Evolutionary conservation across 2,329 filamentous ascomycete genomes (phyloP), one percentile per base, ranked within the genome.

Genomic region (Colletotrichum noveboracense): DNA sequence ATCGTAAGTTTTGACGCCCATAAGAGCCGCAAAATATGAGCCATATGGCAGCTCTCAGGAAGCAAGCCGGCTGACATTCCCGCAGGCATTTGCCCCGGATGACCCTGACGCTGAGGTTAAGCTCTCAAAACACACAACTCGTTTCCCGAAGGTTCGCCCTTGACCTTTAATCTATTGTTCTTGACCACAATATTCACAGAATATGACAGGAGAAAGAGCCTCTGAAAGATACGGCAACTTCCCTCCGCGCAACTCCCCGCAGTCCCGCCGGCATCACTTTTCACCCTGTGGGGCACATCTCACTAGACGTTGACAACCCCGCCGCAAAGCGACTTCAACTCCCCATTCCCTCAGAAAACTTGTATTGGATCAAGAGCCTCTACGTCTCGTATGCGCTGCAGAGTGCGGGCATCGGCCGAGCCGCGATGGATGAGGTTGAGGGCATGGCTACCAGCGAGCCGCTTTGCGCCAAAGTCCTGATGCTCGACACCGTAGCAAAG

Each of bases 311-410:
- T 6, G 75, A 78, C 32, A 75, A 79, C 9, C 38, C 75, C 2
- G 32, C 43, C 18, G 67, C 76, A 0, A 55, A 56, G 1, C 38
- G 66, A 1, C 71, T 81, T 5, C n/a, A 64, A 0, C 65, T 83
- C 0, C 76, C 81, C 2, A 68, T 83, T 5, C 79, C 80, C 0
- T 28, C 58, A 1, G 71, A 79, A 2, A 67, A 65, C 5, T 48
- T 80, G 8, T 82, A 79, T 62, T 83, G 81, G 81, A 83, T 83
- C 52, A 83, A 83, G 58, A 82, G 77, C 0, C 79, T 83, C 8
- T 83, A 80, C 30, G 78, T 83, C 2, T 78, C 80, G 0, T 60
- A 76, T 6, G 78, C 78, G 8, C 64, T 83, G 3, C 80, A 76
- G n/a, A 77, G 78, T 36, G 71, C 77, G 9, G 82, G 82, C 3